These are phyloP conservation scores for Onygenales sp. DNA, from an alignment of 2,329 filamentous ascomycete genomes.

Conservation along the genomic window DNA sequence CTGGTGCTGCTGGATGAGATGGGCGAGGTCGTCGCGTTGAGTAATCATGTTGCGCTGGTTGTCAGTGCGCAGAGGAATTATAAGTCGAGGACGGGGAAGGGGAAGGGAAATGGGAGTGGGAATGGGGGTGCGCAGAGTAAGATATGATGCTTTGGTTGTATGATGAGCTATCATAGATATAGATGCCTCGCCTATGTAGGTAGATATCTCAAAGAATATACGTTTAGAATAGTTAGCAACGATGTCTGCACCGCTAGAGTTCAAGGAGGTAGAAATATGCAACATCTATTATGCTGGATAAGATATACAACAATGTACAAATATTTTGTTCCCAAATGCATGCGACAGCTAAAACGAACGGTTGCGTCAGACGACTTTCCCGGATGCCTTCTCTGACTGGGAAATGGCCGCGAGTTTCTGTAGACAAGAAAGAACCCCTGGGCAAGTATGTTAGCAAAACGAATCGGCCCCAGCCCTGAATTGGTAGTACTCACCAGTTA, in stretches of 20 bases:
- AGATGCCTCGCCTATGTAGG: too few species aligned
- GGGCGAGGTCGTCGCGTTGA: conserved; percentile 58
- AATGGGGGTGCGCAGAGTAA: conserved; percentile 5
- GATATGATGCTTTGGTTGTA: conserved; percentile 4
- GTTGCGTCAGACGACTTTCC: too few species aligned
- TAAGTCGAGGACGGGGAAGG: conserved; percentile 33
- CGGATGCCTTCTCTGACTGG: neutral
- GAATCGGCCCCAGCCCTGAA: neutral
- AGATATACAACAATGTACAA: too few species aligned
- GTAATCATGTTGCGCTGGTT: conserved; percentile 58
- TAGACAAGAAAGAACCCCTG: conserved; percentile 44
- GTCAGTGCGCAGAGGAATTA: conserved; percentile 55
- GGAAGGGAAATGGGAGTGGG: conserved; percentile 14
- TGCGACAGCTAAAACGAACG: too few species aligned
- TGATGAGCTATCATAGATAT: neutral
- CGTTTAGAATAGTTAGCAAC: too few species aligned
- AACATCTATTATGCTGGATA: too few species aligned
- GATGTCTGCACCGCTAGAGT: too few species aligned
- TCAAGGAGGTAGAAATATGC: too few species aligned
- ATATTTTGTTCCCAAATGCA: too few species aligned
- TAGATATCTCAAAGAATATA: too few species aligned
- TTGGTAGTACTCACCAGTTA: conserved; percentile 58
- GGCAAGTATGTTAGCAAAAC: neutral
- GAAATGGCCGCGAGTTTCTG: conserved; percentile 40
- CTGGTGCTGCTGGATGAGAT: conserved; percentile 55